These are phyloP conservation scores for Arthroderma uncinatum DNA, from an alignment of 2,329 filamentous ascomycete genomes.

Conservation along the genomic window DNA sequence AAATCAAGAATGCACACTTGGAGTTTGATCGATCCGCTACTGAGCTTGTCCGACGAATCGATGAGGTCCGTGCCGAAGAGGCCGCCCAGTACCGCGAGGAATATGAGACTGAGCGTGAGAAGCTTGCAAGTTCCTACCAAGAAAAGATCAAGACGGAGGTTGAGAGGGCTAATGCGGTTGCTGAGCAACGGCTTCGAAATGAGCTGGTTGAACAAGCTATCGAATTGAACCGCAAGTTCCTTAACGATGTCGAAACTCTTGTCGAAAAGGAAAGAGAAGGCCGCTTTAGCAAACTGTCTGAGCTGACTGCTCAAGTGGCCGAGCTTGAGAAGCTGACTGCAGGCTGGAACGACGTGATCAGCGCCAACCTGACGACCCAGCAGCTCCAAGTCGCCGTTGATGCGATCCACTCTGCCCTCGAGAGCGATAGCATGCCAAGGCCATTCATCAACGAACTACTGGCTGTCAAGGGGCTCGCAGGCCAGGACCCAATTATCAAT, in stretches of 20 bases:
- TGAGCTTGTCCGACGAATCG: slow-evolving; percentile 78
- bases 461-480: slow-evolving; percentile 83
- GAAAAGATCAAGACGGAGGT: slow-evolving; percentile 68
- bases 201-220: slow-evolving; percentile 83
- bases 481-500: slow-evolving; percentile 72
- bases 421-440: slow-evolving; percentile 59
- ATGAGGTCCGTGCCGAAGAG: slow-evolving; percentile 68
- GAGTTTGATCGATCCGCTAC: slow-evolving; percentile 81
- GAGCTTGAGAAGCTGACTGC: slow-evolving; percentile 80
- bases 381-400: slow-evolving; percentile 94
- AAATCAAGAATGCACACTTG: slow-evolving; percentile 58
- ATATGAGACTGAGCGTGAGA: slow-evolving; percentile 77
- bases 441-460: slow-evolving; percentile 90
- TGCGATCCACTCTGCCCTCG: slow-evolving; percentile 73
- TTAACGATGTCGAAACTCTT: slow-evolving; percentile 61
- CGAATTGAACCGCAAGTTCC: slow-evolving; percentile 73
- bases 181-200: slow-evolving; percentile 74
- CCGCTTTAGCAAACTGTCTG: slow-evolving; percentile 72
- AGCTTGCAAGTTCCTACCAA: slow-evolving; percentile 65
- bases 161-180: slow-evolving; percentile 65
- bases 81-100: slow-evolving; percentile 76
- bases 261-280: slow-evolving; percentile 83
- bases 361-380: slow-evolving; percentile 83
- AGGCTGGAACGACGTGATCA: slow-evolving; percentile 83
- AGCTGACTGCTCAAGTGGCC: slow-evolving; percentile 64